Conservation (phyloP, 1,284 basidiomycete genomes). For the Coniferiporia sulphurascens region DNA sequence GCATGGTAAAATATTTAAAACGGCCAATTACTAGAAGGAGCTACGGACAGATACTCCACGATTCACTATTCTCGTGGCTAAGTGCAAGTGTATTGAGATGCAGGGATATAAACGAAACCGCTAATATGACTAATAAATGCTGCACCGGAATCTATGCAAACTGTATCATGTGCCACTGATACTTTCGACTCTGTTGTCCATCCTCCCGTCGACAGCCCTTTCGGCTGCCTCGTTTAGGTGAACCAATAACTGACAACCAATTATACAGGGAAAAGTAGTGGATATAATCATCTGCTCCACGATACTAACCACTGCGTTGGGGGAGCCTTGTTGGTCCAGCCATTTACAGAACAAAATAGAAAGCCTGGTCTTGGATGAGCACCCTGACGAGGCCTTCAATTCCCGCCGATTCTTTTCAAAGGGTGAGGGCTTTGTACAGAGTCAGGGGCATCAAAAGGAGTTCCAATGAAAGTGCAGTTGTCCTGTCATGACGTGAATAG, state of each 20-base stretch:
- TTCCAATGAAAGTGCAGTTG: background rate
- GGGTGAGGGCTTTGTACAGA: background rate
- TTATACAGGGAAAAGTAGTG: background rate
- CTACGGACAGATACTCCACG: no score
- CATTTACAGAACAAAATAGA: constrained; percentile 7
- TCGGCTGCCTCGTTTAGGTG: background rate
- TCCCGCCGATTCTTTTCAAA: background rate
- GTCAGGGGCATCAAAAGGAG: background rate
- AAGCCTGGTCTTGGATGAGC: background rate
- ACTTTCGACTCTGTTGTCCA: background rate
- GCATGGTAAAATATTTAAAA: no score
- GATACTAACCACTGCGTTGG: background rate
- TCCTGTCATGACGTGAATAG: background rate
- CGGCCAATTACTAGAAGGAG: no score
- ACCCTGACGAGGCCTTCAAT: background rate
- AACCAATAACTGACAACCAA: background rate
- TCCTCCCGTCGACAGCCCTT: background rate
- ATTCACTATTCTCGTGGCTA: no score
- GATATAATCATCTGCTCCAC: background rate
- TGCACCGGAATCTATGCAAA: no score
- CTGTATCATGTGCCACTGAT: background rate
- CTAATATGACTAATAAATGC: no score
- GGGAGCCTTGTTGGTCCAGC: background rate
- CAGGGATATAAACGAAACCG: no score
- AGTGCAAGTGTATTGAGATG: no score